These are phyloP conservation scores for Thalassiosira oceanica DNA, from an alignment of 352 stramenopile genomes.

Conservation along the genomic window DNA sequence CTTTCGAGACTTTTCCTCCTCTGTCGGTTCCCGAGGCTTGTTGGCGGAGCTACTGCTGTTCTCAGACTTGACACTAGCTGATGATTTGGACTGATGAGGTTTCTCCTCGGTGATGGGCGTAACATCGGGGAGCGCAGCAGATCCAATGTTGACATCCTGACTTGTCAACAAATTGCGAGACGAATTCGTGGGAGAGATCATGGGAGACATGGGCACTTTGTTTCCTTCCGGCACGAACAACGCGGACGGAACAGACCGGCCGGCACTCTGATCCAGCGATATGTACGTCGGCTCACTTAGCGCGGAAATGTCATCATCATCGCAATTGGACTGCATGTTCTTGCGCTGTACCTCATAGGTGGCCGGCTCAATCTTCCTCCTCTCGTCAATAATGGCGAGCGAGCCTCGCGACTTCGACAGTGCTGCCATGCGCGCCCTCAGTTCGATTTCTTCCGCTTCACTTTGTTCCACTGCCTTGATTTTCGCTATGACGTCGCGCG, in stretches of 20 bases:
- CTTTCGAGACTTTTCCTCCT: constrained; percentile 37
- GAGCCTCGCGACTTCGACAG: no score
- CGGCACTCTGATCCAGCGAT: neutral
- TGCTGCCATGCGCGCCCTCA: no score
- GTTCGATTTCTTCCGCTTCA: constrained; percentile 19
- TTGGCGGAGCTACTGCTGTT: no score
- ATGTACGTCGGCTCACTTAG: neutral
- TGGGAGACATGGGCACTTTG: neutral
- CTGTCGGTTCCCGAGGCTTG: constrained; percentile 34
- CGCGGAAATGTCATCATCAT: constrained; percentile 28
- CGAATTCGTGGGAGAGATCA: no score
- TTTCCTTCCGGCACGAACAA: neutral
- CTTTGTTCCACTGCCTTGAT: constrained; percentile 33
- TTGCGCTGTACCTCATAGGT: constrained; percentile 2
- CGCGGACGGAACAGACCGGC: neutral
- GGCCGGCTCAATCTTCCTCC: constrained; percentile 1
- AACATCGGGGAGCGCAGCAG: no score
- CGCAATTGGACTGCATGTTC: neutral
- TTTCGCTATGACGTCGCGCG: constrained; percentile 36
- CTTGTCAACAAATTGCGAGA: no score
- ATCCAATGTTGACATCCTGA: no score
- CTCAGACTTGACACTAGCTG: no score
- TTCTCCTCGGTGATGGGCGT: no score
- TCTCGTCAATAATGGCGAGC: no score
- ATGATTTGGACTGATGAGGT: no score